phyloP scores from a whole-genome alignment of 331 rosid species.

The Pyracantha coccinea region DNA sequence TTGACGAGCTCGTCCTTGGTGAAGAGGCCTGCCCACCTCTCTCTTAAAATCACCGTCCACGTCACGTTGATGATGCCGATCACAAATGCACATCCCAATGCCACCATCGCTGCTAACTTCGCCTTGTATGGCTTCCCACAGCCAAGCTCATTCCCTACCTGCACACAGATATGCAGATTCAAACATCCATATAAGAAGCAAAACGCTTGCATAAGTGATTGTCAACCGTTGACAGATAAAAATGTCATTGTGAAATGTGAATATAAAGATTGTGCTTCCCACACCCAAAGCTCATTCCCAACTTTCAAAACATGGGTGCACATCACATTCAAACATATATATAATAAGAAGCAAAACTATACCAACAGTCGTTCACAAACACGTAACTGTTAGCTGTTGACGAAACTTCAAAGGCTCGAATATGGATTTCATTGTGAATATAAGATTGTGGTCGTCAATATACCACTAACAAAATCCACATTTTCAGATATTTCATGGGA shows the following conservation, averaged over 20 bases:
- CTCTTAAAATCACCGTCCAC: slow-evolving; percentile 67
- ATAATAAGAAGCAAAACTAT: neutral
- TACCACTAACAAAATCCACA: neutral
- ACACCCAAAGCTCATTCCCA: too few species aligned
- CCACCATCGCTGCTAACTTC: slow-evolving; percentile 84
- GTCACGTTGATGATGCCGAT: slow-evolving; percentile 77
- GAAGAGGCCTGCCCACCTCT: slow-evolving; percentile 77
- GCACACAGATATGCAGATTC: neutral
- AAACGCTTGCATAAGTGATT: neutral
- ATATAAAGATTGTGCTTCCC: neutral
- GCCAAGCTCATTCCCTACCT: slow-evolving; percentile 99
- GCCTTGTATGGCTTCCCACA: slow-evolving; percentile 88
- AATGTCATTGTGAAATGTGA: neutral
- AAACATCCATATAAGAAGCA: neutral
- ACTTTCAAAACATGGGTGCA: neutral
- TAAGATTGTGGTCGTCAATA: neutral
- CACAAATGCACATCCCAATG: slow-evolving; percentile 71
- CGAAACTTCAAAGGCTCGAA: neutral
- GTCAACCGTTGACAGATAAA: neutral
- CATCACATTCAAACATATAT: neutral
- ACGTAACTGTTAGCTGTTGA: neutral
- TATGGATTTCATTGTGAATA: neutral
- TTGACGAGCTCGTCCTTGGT: slow-evolving; percentile 51
- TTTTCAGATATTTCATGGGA: neutral
- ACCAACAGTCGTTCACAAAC: neutral